Conservation (phyloP, 192 early-diverging fungal genomes). For the Mortierella claussenii region DNA sequence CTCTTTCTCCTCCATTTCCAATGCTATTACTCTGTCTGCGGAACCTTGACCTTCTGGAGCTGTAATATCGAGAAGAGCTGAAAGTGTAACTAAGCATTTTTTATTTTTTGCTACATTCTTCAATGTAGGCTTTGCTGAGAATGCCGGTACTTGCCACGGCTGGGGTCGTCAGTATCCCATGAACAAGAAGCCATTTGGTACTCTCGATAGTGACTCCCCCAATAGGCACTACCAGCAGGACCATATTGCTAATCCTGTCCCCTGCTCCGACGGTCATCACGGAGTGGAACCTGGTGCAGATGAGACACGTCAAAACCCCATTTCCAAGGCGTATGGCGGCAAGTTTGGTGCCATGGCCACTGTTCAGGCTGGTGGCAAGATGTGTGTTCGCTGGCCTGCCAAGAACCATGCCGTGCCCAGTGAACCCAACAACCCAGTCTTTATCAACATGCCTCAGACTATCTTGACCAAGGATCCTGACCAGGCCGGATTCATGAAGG, state of each 20-base stretch:
- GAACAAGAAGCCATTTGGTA: slow-evolving; percentile 17
- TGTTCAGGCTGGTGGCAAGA: slow-evolving; percentile 10
- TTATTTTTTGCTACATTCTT: not conserved
- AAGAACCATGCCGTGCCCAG: slow-evolving; percentile 46
- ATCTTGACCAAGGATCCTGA: slow-evolving; percentile 14
- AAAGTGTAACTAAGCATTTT: no score
- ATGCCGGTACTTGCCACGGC: slow-evolving; percentile 28
- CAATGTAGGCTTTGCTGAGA: slow-evolving; percentile 12
- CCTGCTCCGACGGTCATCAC: slow-evolving; percentile 25
- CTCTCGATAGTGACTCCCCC: slow-evolving; percentile 21
- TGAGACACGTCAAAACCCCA: slow-evolving; percentile 44
- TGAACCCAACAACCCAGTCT: slow-evolving; percentile 18
- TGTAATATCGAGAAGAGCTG: no score
- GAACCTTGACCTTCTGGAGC: no score
- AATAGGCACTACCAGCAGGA: slow-evolving; percentile 45
- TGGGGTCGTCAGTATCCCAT: slow-evolving; percentile 41
- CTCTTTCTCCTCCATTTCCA: no score
- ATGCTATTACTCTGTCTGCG: no score
- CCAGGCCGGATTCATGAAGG: slow-evolving; percentile 16
- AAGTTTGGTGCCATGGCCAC: slow-evolving; percentile 19
- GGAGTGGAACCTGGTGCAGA: slow-evolving; percentile 23
- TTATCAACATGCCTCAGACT: slow-evolving; percentile 40
- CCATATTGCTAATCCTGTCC: not conserved
- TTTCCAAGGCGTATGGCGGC: slow-evolving; percentile 31
- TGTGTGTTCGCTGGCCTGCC: slow-evolving; percentile 49